Base-by-base conservation (phyloP, 768 basidiomycete species). In the Hericium coralloides region DNA sequence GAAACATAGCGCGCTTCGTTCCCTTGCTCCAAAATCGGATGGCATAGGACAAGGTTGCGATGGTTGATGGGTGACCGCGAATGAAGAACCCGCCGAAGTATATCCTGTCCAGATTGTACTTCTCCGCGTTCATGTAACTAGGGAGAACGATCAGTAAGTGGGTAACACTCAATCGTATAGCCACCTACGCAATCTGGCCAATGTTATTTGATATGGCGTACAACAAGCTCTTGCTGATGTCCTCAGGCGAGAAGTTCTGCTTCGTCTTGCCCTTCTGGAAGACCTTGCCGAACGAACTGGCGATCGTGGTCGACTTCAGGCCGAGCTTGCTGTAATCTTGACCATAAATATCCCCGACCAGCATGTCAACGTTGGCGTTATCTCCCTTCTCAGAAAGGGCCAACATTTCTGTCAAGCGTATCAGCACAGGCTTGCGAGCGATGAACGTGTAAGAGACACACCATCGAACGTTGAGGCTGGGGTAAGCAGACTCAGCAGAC, bases 1-100 rank as follows among this genome's bases (percentile, higher is more conserved):
- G 77, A 77, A 99, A 99, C 62, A 98, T 76, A 43, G 97, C 97
- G 41, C 92, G 84, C 72, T 98, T 98, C 36, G 86, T 95, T 0
- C 97, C 97, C 69, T 95, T 95, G 65, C 92, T 95, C 97, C 97
- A 99, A 75, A 98, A 99, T 17, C 97, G 85, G 71, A 99, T 98
- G 20, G 97, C 97, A 72, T 99, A 99, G 20, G 97, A 98, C 53
- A 98, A 77, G 17, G 97, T 98, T 17, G 92, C 88, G 66, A 99
- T 95, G 31, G 97, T 99, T 37, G 95, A 91, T 48, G 95, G 88
- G 67, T 98, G 97, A 17, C 97, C 95, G 78, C 97, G 81, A 70
- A 99, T 99, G 74, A 98, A 99, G 72, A 92, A 98, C 2, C 97
- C 97, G 23, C 97, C 95, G 78, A 98, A 99, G 76, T 98, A 99